Conservation (phyloP, 2,329 filamentous ascomycete genomes). For the Fragosphaeria purpurea region DNA sequence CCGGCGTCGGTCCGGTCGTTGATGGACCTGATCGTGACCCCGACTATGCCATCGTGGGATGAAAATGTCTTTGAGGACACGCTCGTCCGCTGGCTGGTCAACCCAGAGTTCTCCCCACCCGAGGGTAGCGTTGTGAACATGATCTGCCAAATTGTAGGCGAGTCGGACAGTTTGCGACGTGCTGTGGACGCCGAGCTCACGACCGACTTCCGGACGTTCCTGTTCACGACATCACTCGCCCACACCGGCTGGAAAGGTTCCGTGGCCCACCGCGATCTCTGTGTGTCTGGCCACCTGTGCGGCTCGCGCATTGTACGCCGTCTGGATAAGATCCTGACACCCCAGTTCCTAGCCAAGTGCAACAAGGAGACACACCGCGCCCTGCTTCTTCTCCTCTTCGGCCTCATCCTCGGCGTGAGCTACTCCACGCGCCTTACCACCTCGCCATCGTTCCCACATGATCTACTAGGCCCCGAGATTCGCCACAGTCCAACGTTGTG, state of each 20-base stretch:
- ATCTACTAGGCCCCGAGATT: constrained; percentile 16
- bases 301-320: constrained; percentile 19
- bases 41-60: constrained; percentile 1
- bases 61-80: constrained; percentile 16
- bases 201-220: constrained; percentile 19
- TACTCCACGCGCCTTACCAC: constrained; percentile 15
- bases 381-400: constrained; percentile 20
- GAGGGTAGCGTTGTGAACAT: constrained; percentile 19
- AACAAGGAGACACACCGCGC: constrained; percentile 17
- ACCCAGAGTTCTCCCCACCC: constrained; percentile 15
- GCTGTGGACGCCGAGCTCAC: constrained; percentile 15
- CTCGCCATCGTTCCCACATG: constrained; percentile 13
- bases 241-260: constrained; percentile 15
- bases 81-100: constrained; percentile 19
- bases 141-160: constrained; percentile 17
- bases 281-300: constrained; percentile 16
- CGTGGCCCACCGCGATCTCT: constrained; percentile 14
- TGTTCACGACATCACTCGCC: constrained; percentile 20
- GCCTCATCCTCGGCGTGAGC: constrained; percentile 19
- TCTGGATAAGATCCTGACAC: constrained; percentile 21
- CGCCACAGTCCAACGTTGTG: constrained; percentile 22
- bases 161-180: constrained; percentile 13
- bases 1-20: constrained; percentile 9
- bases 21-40: constrained; percentile 10
- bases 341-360: constrained; percentile 19